Percentiles rank a stretch among this genome's conserved stretches.
These are phyloP conservation scores for Rachicladosporium sp. DNA, from an alignment of 2,329 filamentous ascomycete species.

Conservation along the genomic window DNA sequence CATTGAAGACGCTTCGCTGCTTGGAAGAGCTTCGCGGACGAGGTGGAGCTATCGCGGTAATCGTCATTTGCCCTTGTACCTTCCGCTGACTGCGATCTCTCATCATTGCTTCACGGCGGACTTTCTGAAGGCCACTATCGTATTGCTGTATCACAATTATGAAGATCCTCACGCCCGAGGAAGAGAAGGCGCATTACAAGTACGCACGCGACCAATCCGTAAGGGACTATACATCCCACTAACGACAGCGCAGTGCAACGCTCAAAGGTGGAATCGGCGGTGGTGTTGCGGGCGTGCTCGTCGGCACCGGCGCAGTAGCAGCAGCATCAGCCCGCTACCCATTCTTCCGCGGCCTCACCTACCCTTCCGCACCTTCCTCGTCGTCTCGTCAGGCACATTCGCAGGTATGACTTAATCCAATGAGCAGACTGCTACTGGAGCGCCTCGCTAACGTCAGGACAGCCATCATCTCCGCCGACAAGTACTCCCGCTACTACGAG, in stretches of 20 bases:
- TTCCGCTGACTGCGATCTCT: too few relatives aligned
- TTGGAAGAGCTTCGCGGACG: too few relatives aligned
- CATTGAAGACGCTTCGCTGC: too few relatives aligned
- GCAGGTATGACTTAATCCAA: slow-evolving; percentile 37
- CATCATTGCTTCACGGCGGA: too few relatives aligned
- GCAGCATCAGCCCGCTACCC: slow-evolving; percentile 58
- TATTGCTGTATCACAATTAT: slow-evolving; percentile 36
- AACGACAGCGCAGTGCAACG: slow-evolving; percentile 42
- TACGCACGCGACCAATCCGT: slow-evolving; percentile 20
- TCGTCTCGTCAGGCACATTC: slow-evolving; percentile 72
- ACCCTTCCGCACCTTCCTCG: slow-evolving; percentile 82
- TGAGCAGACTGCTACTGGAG: not conserved
- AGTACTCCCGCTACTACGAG: slow-evolving; percentile 60
- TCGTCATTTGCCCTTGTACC: too few relatives aligned
- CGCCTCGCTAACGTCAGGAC: not conserved
- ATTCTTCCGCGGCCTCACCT: slow-evolving; percentile 72
- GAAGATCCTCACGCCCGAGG: slow-evolving; percentile 93
- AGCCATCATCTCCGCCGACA: slow-evolving; percentile 73
- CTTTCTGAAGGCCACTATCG: too few relatives aligned
- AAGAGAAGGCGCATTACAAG: slow-evolving; percentile 77
- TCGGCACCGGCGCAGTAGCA: slow-evolving; percentile 57
- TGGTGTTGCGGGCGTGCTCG: slow-evolving; percentile 52
- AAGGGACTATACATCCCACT: slow-evolving; percentile 1
- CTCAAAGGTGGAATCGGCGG: slow-evolving; percentile 69
- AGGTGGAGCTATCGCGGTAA: too few relatives aligned